Conservation (phyloP, 257 asterid genomes). For the Orobanche coerulescens region DNA sequence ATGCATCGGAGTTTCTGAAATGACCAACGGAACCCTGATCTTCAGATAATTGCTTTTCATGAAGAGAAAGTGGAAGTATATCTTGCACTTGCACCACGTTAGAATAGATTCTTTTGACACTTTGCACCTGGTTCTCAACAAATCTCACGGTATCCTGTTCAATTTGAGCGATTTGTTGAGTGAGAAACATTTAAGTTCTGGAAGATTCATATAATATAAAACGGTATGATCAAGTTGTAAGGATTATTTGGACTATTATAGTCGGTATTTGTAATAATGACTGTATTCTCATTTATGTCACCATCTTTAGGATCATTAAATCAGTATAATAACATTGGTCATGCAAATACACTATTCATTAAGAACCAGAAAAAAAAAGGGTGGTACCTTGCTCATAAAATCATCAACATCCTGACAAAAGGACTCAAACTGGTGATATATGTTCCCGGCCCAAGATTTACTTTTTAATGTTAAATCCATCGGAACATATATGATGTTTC, state of each 20-base stretch:
- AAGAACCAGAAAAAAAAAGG: neutral
- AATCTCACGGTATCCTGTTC: conserved; percentile 48
- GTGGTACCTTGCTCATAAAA: conserved; percentile 52
- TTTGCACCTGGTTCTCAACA: conserved; percentile 56
- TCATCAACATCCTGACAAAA: conserved; percentile 64
- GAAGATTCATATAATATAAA: neutral
- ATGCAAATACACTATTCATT: conserved; percentile 6
- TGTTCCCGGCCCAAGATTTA: conserved; percentile 55
- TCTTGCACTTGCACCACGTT: conserved; percentile 52
- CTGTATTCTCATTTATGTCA: neutral
- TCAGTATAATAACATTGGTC: neutral
- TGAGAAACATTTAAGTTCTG: neutral
- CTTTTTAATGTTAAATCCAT: conserved; percentile 39
- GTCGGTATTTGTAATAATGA: neutral
- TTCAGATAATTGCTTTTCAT: conserved; percentile 18
- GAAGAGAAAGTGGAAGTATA: conserved; percentile 30
- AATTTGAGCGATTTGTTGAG: conserved; percentile 11
- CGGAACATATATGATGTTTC: neutral
- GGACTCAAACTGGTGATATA: conserved; percentile 57
- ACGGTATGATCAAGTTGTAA: neutral
- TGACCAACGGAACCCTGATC: conserved; percentile 18
- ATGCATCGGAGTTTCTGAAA: conserved; percentile 1
- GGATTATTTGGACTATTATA: too few species aligned
- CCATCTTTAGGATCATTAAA: neutral
- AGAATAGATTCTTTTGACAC: conserved; percentile 48